phyloP scores from a whole-genome alignment of 192 early-diverging fungal genomes.

The Coemansia sp. region DNA sequence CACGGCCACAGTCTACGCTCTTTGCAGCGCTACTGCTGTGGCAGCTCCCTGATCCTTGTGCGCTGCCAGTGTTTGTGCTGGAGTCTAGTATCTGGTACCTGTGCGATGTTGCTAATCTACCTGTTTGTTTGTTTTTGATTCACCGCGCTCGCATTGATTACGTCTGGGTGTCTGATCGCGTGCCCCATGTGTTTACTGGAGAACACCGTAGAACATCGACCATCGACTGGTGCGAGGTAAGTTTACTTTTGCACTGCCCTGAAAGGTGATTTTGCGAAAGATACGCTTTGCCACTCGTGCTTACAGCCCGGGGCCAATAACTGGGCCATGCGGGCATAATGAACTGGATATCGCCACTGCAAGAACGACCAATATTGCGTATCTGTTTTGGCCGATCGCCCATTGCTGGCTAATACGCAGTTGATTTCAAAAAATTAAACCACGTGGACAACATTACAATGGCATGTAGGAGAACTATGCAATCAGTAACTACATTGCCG shows the following conservation, averaged over 20 bases:
- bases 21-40: neutral
- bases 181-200: neutral
- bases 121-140: slow-evolving; percentile 3
- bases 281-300: neutral
- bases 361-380: neutral
- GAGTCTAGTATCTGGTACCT: neutral
- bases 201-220: slow-evolving; percentile 56
- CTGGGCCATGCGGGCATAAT: neutral
- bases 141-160: neutral
- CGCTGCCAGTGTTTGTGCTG: neutral
- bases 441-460: neutral
- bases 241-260: neutral
- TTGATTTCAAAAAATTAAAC: neutral
- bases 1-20: neutral
- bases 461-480: slow-evolving; percentile 64
- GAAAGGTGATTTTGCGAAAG: neutral
- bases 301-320: too few relatives aligned
- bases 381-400: neutral
- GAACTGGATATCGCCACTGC: neutral
- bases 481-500: slow-evolving; percentile 64
- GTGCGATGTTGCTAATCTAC: neutral
- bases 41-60: neutral
- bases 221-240: slow-evolving; percentile 77
- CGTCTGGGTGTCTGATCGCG: neutral
- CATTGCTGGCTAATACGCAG: neutral